Evolutionary conservation across 148 eudicot species (phyloP), one percentile per base, ranked within the genome.

Genomic region (Polygonum maritimum): DNA sequence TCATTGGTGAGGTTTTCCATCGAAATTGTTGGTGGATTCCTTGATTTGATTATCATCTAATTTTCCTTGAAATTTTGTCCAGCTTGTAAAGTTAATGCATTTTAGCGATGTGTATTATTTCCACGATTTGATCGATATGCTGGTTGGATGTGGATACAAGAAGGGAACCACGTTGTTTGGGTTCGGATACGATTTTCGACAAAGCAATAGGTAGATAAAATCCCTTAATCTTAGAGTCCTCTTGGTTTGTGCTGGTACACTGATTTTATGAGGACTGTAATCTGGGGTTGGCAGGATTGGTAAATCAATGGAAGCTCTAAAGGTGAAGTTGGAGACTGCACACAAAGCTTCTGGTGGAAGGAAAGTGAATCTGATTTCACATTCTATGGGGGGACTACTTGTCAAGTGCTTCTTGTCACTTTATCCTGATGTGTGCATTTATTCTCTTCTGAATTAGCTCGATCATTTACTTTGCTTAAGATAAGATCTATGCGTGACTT

Each of bases 121-220:
- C 82, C 99, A 95, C 80, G 96, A 92, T 72, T 90, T 95, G 99
- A 92, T 95, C 75, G 82, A 92, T 54, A 92, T 95, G 99, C 94
- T 95, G 39, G 85, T 87, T 83, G 86, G 80, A 10, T 88, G 92
- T 78, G 99, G 99, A 54, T 92, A 90, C 79, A 83, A 86, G 90
- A 95, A 95, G 84, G 97, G 99, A 74, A 89, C 90, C 76, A 95
- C 97, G 22, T 88, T 95, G 87, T 95, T 95, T 74, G 99, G 99
- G 74, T 91, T 85, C 78, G 97, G 97, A 73, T 92, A 95, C 78
- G 99, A 95, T 85, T 92, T 92, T 82, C 90, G 99, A 22, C 99
- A 95, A 88, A 95, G 99, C 83, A 92, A 88, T 81, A 88, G 99
- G 98, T 92, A 84, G 40, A 18, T 36, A 16, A 67, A 44, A 6